Base-by-base conservation (phyloP, 371 early-diverging fungal species). In the Choanephora cucurbitarum region DNA sequence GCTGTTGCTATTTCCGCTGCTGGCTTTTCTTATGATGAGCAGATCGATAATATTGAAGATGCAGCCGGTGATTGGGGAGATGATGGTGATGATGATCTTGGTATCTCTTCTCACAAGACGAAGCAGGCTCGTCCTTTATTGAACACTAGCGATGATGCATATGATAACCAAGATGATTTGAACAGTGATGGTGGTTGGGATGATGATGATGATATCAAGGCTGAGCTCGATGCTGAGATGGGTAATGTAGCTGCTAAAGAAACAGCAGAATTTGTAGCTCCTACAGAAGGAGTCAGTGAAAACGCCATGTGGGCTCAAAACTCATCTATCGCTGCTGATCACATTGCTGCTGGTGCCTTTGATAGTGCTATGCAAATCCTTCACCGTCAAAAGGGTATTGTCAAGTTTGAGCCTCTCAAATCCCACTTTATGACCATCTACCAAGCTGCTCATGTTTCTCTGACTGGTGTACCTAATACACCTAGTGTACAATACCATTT, bases 351-450 rank as follows among this genome's bases (percentile, higher is more conserved):
- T 5, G 98, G 98, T 44, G 81, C 90, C 6, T 96, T 95, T 69
- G 96, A 95, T 55, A 85, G 85, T 31, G 98, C 96, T 9, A 95
- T 98, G 94, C 88, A 91, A 81, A 73, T 93, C 33, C 75, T 97
- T 44, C 91, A 92, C 67, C 85, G 90, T 33, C 95, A 95, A 78
- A 84, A 85, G 17, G 95, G 96, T 22, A 86, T 90, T 58, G 83
- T 88, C 49, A 89, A 92, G 70, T 97, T 97, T 81, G 90, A 83
- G 33, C 92, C 94, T 4, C 83, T 98, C 43, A 94, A 94, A 74
- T 79, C 87, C 5, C 76, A 85, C 39, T 95, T 98, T 71, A 56
- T 96, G 72, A 73, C 88, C 28, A 85, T 92, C 21, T 93, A 84
- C 74, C 83, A 89, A 62, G 82, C 93, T 5, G 80, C 91, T 17